Percentiles rank a stretch among this genome's conserved stretches.
These are phyloP conservation scores for Sutorius australiensis DNA, from an alignment of 768 basidiomycete species.

Conservation along the genomic window DNA sequence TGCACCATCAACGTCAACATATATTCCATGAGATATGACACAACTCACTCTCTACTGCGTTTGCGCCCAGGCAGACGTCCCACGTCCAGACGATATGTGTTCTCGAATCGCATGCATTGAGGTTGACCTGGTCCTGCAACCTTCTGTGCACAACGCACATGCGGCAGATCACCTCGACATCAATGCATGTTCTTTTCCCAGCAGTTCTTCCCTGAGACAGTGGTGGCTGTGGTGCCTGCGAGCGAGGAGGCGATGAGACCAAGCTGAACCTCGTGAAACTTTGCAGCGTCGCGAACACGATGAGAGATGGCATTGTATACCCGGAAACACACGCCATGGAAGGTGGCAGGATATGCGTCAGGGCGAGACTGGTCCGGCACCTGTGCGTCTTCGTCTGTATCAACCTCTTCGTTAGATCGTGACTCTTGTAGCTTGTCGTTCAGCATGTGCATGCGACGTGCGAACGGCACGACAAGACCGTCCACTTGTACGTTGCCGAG, in stretches of 20 bases:
- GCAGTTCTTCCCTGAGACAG: no score
- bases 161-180: neutral
- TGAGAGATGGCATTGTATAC: neutral
- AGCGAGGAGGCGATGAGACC: neutral
- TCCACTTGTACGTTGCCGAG: no score
- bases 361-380: no score
- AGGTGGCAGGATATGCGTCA: no score
- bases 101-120: neutral
- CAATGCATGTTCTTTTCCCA: neutral
- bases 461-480: no score
- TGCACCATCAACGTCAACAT: no score
- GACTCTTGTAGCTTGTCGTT: no score
- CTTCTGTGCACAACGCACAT: neutral
- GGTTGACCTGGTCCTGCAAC: neutral
- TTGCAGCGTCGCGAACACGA: neutral
- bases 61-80: neutral
- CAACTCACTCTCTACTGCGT: neutral
- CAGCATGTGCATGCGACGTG: no score
- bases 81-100: neutral
- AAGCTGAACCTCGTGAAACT: neutral
- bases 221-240: neutral
- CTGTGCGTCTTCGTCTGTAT: no score
- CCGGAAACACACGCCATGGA: neutral
- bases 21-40: no score
- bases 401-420: no score